Percentiles rank a stretch among this genome's conserved stretches.
Evolutionary conservation across 2,329 filamentous ascomycete species (phyloP).

Genomic region (Boeremia lycopersici): DNA sequence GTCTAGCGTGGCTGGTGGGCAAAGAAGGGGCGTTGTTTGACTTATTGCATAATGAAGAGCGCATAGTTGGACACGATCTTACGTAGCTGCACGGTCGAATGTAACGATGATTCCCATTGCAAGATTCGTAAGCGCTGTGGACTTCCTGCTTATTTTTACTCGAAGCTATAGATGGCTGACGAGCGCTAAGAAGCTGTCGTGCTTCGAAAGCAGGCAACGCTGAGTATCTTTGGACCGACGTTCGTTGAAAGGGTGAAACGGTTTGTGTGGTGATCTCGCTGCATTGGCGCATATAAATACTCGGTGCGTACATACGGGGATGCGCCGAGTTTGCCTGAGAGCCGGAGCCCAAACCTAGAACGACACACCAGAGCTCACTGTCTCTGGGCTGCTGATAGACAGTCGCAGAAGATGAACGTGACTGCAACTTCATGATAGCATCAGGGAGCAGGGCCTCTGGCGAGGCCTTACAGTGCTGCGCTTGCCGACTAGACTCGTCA

Average conservation of each 20-base stretch:
- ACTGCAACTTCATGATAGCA: neutral
- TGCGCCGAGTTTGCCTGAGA: slow-evolving; percentile 18
- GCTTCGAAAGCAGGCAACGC: neutral
- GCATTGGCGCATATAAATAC: slow-evolving; percentile 19
- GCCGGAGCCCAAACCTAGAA: slow-evolving; percentile 19
- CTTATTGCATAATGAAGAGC: slow-evolving; percentile 40
- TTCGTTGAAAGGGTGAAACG: slow-evolving; percentile 2
- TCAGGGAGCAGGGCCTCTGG: neutral
- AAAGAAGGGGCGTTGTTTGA: slow-evolving; percentile 33
- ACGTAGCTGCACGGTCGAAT: slow-evolving; percentile 18
- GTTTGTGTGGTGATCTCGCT: slow-evolving; percentile 6
- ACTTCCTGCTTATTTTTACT: neutral
- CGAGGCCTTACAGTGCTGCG: neutral
- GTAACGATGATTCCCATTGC: slow-evolving; percentile 12
- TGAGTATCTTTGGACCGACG: neutral
- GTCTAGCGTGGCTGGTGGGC: slow-evolving; percentile 11
- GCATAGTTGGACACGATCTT: slow-evolving; percentile 14
- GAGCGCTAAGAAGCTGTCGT: neutral
- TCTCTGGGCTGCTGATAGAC: slow-evolving; percentile 2
- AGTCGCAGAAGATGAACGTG: neutral
- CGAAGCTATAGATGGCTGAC: neutral
- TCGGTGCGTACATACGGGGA: slow-evolving; percentile 12
- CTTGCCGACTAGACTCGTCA: neutral
- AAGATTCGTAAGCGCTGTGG: neutral
- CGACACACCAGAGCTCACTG: slow-evolving; percentile 2